Evolutionary conservation across 129 eudicot species (phyloP).

Genomic region (Escallonia rubra): DNA sequence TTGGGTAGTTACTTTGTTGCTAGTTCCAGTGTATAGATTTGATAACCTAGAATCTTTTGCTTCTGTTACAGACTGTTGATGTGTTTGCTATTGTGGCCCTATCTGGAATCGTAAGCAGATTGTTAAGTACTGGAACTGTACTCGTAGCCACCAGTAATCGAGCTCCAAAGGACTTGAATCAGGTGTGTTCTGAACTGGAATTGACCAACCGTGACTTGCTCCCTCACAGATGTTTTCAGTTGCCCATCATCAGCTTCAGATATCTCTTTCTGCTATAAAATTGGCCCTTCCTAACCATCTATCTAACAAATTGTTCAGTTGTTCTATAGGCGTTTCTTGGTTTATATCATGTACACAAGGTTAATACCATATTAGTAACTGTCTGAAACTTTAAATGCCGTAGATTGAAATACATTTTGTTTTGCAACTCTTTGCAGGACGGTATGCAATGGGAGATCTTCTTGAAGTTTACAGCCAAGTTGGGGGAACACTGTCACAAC

Average conservation of each 20-base stretch:
- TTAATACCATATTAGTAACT: not conserved
- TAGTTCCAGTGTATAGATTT: not conserved
- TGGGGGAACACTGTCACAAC: slow-evolving; percentile 76
- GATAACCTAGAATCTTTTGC: slow-evolving; percentile 13
- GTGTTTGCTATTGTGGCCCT: slow-evolving; percentile 95
- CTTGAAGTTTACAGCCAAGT: slow-evolving; percentile 53
- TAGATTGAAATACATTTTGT: slow-evolving; percentile 7
- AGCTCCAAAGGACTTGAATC: slow-evolving; percentile 88
- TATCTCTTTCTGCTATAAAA: not conserved
- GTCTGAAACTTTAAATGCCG: not conserved
- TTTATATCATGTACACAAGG: not conserved
- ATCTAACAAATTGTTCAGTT: not conserved
- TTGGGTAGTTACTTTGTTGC: not conserved
- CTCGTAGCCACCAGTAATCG: slow-evolving; percentile 99
- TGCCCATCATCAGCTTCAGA: not conserved
- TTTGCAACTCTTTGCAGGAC: slow-evolving; percentile 41
- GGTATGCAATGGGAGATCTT: slow-evolving; percentile 98
- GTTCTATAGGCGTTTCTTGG: not conserved
- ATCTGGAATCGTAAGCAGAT: slow-evolving; percentile 94
- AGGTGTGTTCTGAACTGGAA: slow-evolving; percentile 34
- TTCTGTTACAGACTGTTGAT: slow-evolving; percentile 79
- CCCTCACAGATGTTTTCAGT: not conserved
- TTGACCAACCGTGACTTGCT: no score
- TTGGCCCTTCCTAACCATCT: not conserved
- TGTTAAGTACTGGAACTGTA: slow-evolving; percentile 88